These are phyloP conservation scores for Pythium aristosporum DNA, from an alignment of 352 stramenopile genomes.

Conservation along the genomic window DNA sequence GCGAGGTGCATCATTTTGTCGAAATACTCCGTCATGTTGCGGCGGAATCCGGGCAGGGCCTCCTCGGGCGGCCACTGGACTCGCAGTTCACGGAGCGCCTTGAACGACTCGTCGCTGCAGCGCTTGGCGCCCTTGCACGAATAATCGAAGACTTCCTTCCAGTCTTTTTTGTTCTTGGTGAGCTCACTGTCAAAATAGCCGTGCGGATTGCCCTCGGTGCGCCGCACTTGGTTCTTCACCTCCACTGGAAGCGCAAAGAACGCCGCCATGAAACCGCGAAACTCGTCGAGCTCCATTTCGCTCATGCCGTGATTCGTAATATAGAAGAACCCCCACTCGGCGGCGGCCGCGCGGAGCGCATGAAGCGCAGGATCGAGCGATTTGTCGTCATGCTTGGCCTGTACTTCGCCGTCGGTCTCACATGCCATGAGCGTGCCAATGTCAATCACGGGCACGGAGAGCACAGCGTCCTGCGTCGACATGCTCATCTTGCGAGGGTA, in stretches of 20 bases:
- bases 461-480: not conserved
- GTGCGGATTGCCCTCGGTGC: slow-evolving; percentile 73
- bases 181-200: slow-evolving; percentile 94
- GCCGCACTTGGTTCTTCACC: slow-evolving; percentile 51
- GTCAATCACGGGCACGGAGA: no score
- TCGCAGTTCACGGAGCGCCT: slow-evolving; percentile 36
- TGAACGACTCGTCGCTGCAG: not conserved
- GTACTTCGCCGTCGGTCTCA: no score
- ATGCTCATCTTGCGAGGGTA: not conserved
- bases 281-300: slow-evolving; percentile 49
- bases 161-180: slow-evolving; percentile 93
- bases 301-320: slow-evolving; percentile 80
- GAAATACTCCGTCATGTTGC: slow-evolving; percentile 39
- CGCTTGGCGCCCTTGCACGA: not conserved
- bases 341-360: slow-evolving; percentile 50
- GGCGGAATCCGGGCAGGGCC: slow-evolving; percentile 52
- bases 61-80: slow-evolving; percentile 78
- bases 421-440: no score
- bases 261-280: slow-evolving; percentile 52
- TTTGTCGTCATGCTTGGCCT: no score
- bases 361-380: slow-evolving; percentile 28
- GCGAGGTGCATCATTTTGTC: slow-evolving; percentile 46
- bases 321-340: slow-evolving; percentile 93
- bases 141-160: slow-evolving; percentile 89
- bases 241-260: slow-evolving; percentile 85